Evolutionary conservation across 108 stramenopile genomes (phyloP), one percentile per base, ranked within the genome.

Genomic region (Nitzschia sp.): DNA sequence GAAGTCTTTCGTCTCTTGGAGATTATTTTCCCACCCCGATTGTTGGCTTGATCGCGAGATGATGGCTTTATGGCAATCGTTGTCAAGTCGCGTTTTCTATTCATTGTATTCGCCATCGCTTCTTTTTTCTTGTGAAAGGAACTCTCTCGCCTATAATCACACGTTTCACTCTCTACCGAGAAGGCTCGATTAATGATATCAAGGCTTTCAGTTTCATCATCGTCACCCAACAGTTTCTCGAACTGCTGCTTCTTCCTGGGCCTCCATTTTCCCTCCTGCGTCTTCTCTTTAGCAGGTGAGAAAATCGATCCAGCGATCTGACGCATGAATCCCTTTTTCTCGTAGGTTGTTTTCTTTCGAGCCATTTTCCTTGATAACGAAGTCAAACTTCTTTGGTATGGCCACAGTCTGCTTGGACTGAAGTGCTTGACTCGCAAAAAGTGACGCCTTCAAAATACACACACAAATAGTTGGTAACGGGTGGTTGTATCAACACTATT

Each of bases 161-260:
- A 53, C 14, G 63, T 52, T 6, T 76, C 75, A 55, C 75, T 76
- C 37, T 76, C 68, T 2, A 67, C 41, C 1, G 67, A 75, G 42
- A 58, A 53, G 48, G 43, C 37, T 26, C 34, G 38, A 46, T 20
- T 44, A 42, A 59, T 69, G 44, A 14, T 19, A 19, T 44, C 22
- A 17, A 14, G 42, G 51, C 62, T 41, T 15, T 54, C 19, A 19
- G 19, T 26, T 29, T 57, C 56, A 21, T 75, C 74, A 2, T 66
- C 61, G 41, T 76, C 69, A 6, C 60, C 63, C 20, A 53, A 41
- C 19, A 76, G 56, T 2, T 48, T 38, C 43, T 65, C 69, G 40
- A 76, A 76, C 17, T 48, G 46, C 29, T 63, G 50, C 10, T 51
- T 60, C 25, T 69, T 76, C 39, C 75, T 67, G 19, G 75, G 68